Evolutionary conservation across 495 filamentous ascomycete genomes (phyloP).

Genomic region (Aspergillus funiculosus): DNA sequence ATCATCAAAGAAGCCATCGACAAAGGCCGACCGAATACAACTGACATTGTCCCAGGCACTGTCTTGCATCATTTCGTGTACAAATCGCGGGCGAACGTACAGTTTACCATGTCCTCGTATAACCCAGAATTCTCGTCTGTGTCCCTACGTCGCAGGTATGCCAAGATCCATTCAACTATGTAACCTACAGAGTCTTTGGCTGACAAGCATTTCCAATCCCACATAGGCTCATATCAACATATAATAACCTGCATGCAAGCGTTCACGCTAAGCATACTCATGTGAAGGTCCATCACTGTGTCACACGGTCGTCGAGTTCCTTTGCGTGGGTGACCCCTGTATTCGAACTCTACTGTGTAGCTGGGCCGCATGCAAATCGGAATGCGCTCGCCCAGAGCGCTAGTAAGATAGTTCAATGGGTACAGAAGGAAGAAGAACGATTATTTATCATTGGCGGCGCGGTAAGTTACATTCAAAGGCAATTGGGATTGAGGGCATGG

Average conservation of each 20-base stretch:
- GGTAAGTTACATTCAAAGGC: constrained; percentile 39
- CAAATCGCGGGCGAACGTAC: constrained; percentile 87
- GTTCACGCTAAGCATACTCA: constrained; percentile 78
- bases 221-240: constrained; percentile 68
- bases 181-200: too few relatives aligned
- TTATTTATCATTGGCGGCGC: constrained; percentile 93
- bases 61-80: constrained; percentile 87
- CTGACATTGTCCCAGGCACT: constrained; percentile 73
- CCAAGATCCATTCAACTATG: not conserved
- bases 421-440: constrained; percentile 81
- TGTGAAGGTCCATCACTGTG: constrained; percentile 77
- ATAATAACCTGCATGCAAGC: constrained; percentile 74
- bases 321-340: constrained; percentile 85
- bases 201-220: constrained; percentile 2
- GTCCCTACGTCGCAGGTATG: constrained; percentile 59
- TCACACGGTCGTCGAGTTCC: constrained; percentile 64
- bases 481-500: not conserved
- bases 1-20: constrained; percentile 67
- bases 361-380: constrained; percentile 70
- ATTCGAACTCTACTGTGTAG: constrained; percentile 92
- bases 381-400: constrained; percentile 77
- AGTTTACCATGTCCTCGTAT: constrained; percentile 86
- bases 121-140: constrained; percentile 62
- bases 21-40: constrained; percentile 61
- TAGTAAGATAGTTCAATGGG: constrained; percentile 83